Evolutionary conservation across 2,329 filamentous ascomycete species (phyloP).

Genomic region (Colletotrichum orchidophilum): DNA sequence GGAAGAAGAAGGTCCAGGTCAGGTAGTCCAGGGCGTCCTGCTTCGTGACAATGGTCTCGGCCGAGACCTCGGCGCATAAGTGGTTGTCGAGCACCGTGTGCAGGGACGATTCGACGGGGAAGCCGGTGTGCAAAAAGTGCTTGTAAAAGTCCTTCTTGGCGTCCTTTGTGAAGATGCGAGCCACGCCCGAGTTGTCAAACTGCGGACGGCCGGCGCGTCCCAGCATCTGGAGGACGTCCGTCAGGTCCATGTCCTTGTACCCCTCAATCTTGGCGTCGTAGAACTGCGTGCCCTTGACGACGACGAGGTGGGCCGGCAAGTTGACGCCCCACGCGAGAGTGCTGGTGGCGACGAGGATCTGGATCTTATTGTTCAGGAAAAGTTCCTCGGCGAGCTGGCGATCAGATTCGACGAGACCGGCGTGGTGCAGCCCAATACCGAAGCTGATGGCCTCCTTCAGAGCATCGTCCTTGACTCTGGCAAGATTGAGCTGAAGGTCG

Average conservation of each 20-base stretch:
- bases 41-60: constrained; percentile 91
- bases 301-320: constrained; percentile 92
- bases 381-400: constrained; percentile 91
- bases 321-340: constrained; percentile 99
- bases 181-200: constrained; percentile 95
- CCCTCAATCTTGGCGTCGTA: constrained; percentile 98
- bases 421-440: constrained; percentile 96
- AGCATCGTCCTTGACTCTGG: constrained; percentile 91
- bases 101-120: constrained; percentile 94
- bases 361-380: constrained; percentile 97
- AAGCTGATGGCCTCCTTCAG: constrained; percentile 95
- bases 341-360: constrained; percentile 94
- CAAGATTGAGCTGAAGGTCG: constrained; percentile 87
- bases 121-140: constrained; percentile 97
- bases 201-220: constrained; percentile 95
- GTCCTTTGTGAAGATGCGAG: constrained; percentile 96
- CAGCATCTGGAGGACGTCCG: constrained; percentile 97
- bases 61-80: constrained; percentile 92
- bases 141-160: constrained; percentile 99
- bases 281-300: constrained; percentile 98
- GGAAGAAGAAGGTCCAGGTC: constrained; percentile 99
- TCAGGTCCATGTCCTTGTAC: constrained; percentile 99
- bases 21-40: constrained; percentile 98
- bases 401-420: constrained; percentile 94
- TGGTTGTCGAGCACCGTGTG: constrained; percentile 98